Evolutionary conservation across 495 filamentous ascomycete species (phyloP), one percentile per base, ranked within the genome.

Genomic region (Penicillium taxi): DNA sequence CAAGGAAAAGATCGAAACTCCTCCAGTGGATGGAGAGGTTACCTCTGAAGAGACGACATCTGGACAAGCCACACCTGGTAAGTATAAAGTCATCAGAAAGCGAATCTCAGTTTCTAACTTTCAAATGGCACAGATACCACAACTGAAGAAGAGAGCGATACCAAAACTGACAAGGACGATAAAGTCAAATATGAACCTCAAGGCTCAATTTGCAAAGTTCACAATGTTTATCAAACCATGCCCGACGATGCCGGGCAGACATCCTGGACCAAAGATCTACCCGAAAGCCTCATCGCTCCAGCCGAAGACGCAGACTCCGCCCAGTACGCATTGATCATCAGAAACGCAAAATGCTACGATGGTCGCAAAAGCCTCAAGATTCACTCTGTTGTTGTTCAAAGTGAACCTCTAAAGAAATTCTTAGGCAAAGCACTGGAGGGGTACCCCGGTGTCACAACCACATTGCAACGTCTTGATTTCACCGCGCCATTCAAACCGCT

Each of bases 381-480:
- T 18, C 60, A 79, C 41, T 76, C 72, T 29, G 78, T 86, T 44
- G 62, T 81, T 14, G 53, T 86, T 2, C 80, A 84, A 59, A 78
- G 72, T 45, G 74, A 80, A 4, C 61, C 70, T 30, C 58, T 84
- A 29, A 80, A 80, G 56, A 62, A 61, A 11, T 64, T 75, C 19
- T 61, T 84, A 0, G 61, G 58, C 12, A 60, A 63, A 11, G 69
- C 81, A 5, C 58, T 84, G 27, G 63, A 68, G 19, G 72, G 69
- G 15, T 86, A 84, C 47, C 75, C 78, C 2, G 77, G 81, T 14
- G 67, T 84, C 9, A 79, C 79, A 0, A 67, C 74, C 22, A 71
- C 63, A 11, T 55, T 85, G 9, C 59, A 74, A 32, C 69, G 73
- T 0, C 59, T 85, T 4, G 71, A 75, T 30, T 81, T 84, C 48